Evolutionary conservation across 352 stramenopile genomes (phyloP).

Genomic region (Phytophthora chlamydospora): DNA sequence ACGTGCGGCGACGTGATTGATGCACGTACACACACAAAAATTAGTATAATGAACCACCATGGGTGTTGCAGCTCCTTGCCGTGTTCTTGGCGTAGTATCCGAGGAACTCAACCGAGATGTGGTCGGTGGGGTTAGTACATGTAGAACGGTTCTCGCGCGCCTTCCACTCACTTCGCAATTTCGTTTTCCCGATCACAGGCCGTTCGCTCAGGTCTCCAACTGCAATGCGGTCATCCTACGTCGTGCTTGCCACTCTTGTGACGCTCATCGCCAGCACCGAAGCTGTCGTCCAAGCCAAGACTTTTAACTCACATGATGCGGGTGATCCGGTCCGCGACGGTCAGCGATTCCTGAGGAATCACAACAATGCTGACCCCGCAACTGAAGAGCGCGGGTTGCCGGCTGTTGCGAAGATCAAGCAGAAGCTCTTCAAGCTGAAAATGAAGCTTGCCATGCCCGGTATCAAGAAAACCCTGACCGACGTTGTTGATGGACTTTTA

Average conservation of each 20-base stretch:
- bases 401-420: not conserved
- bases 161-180: not conserved
- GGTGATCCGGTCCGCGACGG: not conserved
- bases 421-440: slow-evolving; percentile 13
- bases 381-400: slow-evolving; percentile 10
- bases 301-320: too few species aligned
- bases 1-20: not conserved
- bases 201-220: too few species aligned
- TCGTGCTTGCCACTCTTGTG: slow-evolving; percentile 1
- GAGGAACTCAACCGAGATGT: too few species aligned
- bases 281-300: not conserved
- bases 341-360: not conserved
- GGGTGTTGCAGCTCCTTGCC: too few species aligned
- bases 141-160: too few species aligned
- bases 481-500: not conserved
- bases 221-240: slow-evolving; percentile 6
- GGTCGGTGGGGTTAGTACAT: too few species aligned
- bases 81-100: too few species aligned
- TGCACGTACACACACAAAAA: not conserved
- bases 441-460: slow-evolving; percentile 18
- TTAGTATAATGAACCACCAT: too few species aligned
- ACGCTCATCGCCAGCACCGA: not conserved
- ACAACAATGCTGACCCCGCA: not conserved
- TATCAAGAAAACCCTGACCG: slow-evolving; percentile 2
- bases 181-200: too few species aligned